Conservation (phyloP, 2,329 filamentous ascomycete species). For the Sporothrix variecibatus region DNA sequence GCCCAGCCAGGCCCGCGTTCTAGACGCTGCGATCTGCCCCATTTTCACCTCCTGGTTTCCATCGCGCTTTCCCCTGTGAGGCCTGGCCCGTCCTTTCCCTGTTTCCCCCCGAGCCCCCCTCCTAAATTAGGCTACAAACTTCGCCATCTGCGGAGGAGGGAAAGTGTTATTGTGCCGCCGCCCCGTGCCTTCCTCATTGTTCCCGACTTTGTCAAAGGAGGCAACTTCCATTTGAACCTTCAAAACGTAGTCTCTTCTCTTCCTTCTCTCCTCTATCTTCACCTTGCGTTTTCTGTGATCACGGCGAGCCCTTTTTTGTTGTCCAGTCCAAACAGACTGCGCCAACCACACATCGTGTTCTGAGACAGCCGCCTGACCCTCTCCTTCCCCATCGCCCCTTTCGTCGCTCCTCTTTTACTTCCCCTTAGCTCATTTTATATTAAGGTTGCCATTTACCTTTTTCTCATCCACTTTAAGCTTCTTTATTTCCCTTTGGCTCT, state of each 20-base stretch:
- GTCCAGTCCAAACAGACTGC: neutral
- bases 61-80: constrained; percentile 13
- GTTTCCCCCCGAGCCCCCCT: constrained; percentile 7
- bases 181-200: constrained; percentile 2
- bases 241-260: neutral
- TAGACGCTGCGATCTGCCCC: constrained; percentile 5
- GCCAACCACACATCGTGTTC: neutral
- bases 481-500: constrained; percentile 11
- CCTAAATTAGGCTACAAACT: constrained; percentile 15
- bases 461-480: constrained; percentile 7
- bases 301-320: neutral
- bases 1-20: neutral
- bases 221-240: neutral
- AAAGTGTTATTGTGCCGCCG: constrained; percentile 7
- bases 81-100: constrained; percentile 5
- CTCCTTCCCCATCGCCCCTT: constrained; percentile 12
- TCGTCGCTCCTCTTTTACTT: constrained; percentile 5
- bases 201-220: neutral
- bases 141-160: constrained; percentile 1
- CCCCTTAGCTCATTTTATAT: constrained; percentile 17
- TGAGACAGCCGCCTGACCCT: constrained; percentile 13
- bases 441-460: constrained; percentile 10
- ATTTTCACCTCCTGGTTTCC: neutral
- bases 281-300: neutral
- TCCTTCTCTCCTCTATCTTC: no score